Conservation (phyloP, 129 eudicot species). For the Oenanthe sinensis region DNA sequence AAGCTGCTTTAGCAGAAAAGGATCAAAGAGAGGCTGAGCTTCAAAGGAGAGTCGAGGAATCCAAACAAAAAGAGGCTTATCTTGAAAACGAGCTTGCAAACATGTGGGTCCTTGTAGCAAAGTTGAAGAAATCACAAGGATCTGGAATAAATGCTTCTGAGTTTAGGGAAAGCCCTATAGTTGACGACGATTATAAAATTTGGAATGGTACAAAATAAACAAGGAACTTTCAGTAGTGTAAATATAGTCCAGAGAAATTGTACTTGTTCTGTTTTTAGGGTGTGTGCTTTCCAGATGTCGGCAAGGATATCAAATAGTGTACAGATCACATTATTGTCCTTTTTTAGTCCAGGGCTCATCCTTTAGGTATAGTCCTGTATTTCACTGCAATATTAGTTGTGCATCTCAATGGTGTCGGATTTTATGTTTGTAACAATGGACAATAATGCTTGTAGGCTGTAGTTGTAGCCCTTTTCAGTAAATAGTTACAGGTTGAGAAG, state of each 20-base stretch:
- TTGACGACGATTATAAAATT: slow-evolving; percentile 23
- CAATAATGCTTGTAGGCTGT: neutral
- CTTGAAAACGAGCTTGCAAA: slow-evolving; percentile 92
- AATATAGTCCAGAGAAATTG: slow-evolving; percentile 6
- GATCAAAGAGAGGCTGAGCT: slow-evolving; percentile 59
- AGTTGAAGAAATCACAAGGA: slow-evolving; percentile 70
- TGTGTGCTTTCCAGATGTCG: slow-evolving; percentile 13
- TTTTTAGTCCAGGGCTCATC: neutral
- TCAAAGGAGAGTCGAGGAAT: slow-evolving; percentile 63
- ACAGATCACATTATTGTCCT: slow-evolving; percentile 11
- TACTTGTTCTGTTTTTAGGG: slow-evolving; percentile 22
- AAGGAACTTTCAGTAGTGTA: slow-evolving; percentile 20
- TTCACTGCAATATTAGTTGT: neutral
- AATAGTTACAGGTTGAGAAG: too few relatives aligned
- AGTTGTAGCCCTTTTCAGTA: neutral
- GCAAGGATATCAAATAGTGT: slow-evolving; percentile 15
- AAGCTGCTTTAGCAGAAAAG: slow-evolving; percentile 67
- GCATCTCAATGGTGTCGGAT: neutral
- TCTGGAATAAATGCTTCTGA: slow-evolving; percentile 43
- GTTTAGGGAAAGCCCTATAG: slow-evolving; percentile 27
- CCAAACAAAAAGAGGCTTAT: slow-evolving; percentile 85
- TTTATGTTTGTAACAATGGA: neutral
- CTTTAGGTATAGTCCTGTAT: neutral
- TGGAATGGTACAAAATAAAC: slow-evolving; percentile 18
- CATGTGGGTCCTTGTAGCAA: slow-evolving; percentile 96